phyloP scores from a whole-genome alignment of 1,284 basidiomycete species.

The Tilletia walkeri region DNA sequence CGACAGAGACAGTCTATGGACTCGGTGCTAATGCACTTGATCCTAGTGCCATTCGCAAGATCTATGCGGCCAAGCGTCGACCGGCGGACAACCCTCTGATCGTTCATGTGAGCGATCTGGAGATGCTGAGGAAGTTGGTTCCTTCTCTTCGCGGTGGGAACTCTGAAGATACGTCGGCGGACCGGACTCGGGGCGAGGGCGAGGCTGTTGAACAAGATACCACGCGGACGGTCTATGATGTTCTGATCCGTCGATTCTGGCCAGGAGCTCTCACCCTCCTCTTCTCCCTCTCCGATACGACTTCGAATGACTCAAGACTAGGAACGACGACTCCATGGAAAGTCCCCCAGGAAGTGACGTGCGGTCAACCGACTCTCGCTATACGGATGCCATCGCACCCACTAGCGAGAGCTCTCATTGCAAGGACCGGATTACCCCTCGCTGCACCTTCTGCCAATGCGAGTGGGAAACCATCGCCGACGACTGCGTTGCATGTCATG shows the following conservation, averaged over 20 bases:
- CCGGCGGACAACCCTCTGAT: conserved; percentile 97
- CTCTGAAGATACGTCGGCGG: conserved; percentile 54
- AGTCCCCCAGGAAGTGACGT: conserved; percentile 60
- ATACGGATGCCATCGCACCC: conserved; percentile 92
- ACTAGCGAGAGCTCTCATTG: conserved; percentile 84
- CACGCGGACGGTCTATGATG: conserved; percentile 25
- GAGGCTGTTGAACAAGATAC: too few species aligned
- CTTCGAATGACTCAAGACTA: conserved; percentile 2
- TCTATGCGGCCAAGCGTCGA: conserved; percentile 87
- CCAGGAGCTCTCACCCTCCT: conserved; percentile 89
- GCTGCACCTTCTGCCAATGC: conserved; percentile 95
- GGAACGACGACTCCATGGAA: conserved; percentile 10
- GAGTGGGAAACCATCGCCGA: conserved; percentile 90
- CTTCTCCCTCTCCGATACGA: conserved; percentile 65
- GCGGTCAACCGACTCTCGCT: conserved; percentile 77
- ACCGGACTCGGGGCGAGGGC: conserved; percentile 61
- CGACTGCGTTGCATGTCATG: conserved; percentile 80
- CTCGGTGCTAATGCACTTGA: conserved; percentile 80
- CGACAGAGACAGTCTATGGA: conserved; percentile 98
- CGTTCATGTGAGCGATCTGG: conserved; percentile 83
- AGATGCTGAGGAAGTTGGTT: conserved; percentile 70
- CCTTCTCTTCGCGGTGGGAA: conserved; percentile 26
- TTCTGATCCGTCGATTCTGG: conserved; percentile 77
- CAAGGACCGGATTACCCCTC: conserved; percentile 71
- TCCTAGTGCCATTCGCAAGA: conserved; percentile 64